Base-by-base conservation (phyloP, 73 alveolate genomes). In the Paramecium octaurelia region DNA sequence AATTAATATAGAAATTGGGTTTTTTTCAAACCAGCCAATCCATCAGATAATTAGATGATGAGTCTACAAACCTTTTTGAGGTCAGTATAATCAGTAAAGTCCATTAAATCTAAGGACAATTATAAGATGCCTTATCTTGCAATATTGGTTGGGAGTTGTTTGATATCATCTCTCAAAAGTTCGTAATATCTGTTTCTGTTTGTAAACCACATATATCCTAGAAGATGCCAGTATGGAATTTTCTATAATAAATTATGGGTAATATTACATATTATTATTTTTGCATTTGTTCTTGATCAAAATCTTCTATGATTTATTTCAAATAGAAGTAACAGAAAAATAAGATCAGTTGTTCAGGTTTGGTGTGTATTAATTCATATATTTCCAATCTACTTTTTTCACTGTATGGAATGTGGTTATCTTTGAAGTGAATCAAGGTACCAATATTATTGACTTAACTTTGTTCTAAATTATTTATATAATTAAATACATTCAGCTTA, bases 171-270 rank as follows among this genome's bases (percentile, higher is more conserved):
- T 14, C 36, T 34, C 38, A 75, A 8, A 1, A 75, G 35, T 34
- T 29, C 68, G 16, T 75, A 75, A 75, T 75, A 75, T 44, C 34
- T 75, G 11, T 34, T 14, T 75, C 88, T 75, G 18, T 75, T 75
- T 34, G 88, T 40, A 36, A 75, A 75, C 88, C 88, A 75, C 48
- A 75, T 36, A 20, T 75, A 75, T 75, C 88, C 88, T 36, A 75
- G 8, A 4, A 75, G 59, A 44, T 75, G 88, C 88, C 88, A 75
- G 59, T 34, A 75, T 29, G 88, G 88, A 31, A 21, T 75, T 75
- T 75, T 75, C 88, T 75, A 75, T 31, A 3, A 54, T 8, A 14
- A n/a, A 20, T 54, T n/a, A 54, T 16, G 21, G 5, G 0, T 16
- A 75, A 36, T 34, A 31, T 29, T 75, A 75, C 88, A 10, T 75